phyloP scores from a whole-genome alignment of 345 rosid genomes.

The Sapria himalayana region DNA sequence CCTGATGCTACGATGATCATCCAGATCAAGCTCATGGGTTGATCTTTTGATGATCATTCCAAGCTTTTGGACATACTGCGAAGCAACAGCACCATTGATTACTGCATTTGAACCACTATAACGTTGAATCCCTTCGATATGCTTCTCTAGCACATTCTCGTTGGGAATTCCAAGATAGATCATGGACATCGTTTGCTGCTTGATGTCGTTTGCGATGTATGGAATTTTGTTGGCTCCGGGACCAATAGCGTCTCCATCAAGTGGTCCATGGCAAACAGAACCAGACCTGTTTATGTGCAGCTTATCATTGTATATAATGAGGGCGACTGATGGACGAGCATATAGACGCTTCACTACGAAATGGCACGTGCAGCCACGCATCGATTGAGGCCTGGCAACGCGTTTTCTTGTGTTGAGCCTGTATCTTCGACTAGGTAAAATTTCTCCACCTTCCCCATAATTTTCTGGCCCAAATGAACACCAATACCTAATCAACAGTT shows the following conservation, averaged over 20 bases:
- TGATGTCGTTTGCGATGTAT: slow-evolving; percentile 63
- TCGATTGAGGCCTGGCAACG: slow-evolving; percentile 92
- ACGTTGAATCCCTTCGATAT: slow-evolving; percentile 79
- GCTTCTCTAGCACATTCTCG: slow-evolving; percentile 83
- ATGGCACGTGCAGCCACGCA: slow-evolving; percentile 87
- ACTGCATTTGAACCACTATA: slow-evolving; percentile 58
- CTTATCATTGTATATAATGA: slow-evolving; percentile 55
- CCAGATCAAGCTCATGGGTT: slow-evolving; percentile 72
- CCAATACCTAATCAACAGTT: slow-evolving; percentile 59
- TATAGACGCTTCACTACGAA: slow-evolving; percentile 69
- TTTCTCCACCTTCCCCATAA: slow-evolving; percentile 83
- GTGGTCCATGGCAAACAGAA: slow-evolving; percentile 80
- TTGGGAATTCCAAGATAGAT: slow-evolving; percentile 91
- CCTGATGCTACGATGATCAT: slow-evolving; percentile 80
- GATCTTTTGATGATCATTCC: slow-evolving; percentile 79
- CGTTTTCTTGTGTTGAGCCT: slow-evolving; percentile 65
- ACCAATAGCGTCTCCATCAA: slow-evolving; percentile 84
- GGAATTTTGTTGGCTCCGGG: slow-evolving; percentile 90
- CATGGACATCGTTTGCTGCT: slow-evolving; percentile 83
- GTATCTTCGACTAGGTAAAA: slow-evolving; percentile 72
- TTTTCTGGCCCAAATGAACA: slow-evolving; percentile 97
- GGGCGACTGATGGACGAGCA: slow-evolving; percentile 58
- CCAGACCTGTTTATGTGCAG: slow-evolving; percentile 80
- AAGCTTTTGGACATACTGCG: slow-evolving; percentile 78
- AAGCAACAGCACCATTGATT: slow-evolving; percentile 54